Conservation (phyloP, 805 yeast genomes). For the Schwanniomyces vanrijiae region DNA sequence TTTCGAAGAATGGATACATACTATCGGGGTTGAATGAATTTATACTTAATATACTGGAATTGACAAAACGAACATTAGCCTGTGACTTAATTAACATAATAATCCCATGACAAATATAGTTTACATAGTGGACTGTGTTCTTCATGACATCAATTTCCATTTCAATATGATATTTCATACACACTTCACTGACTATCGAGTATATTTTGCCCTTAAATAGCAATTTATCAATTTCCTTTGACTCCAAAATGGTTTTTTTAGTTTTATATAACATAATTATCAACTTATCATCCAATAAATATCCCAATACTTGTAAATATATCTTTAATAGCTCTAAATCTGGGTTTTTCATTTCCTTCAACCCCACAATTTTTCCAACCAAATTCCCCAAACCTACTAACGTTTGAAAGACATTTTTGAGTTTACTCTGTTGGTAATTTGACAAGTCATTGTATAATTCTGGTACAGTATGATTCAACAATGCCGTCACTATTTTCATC, state of each 20-base stretch:
- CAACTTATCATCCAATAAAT: constrained; percentile 7
- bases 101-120: not conserved
- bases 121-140: not conserved
- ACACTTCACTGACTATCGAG: constrained; percentile 24
- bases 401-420: constrained; percentile 18
- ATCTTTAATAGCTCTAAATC: not conserved
- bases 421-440: constrained; percentile 3
- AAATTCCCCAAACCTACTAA: constrained; percentile 34
- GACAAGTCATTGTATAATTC: constrained; percentile 24
- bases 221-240: constrained; percentile 36
- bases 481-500: constrained; percentile 15
- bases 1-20: constrained; percentile 18
- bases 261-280: not conserved
- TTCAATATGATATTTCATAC: constrained; percentile 5
- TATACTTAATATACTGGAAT: constrained; percentile 20
- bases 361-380: constrained; percentile 12
- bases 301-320: constrained; percentile 2
- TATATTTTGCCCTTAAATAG: constrained; percentile 34
- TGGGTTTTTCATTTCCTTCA: constrained; percentile 1
- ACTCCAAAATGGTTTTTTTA: constrained; percentile 7
- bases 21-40: constrained; percentile 18
- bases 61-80: constrained; percentile 3
- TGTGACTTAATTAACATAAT: constrained; percentile 4
- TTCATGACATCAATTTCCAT: not conserved
- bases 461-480: constrained; percentile 35